Base-by-base conservation (phyloP, 441 rosid genomes). In the Hura crepitans region DNA sequence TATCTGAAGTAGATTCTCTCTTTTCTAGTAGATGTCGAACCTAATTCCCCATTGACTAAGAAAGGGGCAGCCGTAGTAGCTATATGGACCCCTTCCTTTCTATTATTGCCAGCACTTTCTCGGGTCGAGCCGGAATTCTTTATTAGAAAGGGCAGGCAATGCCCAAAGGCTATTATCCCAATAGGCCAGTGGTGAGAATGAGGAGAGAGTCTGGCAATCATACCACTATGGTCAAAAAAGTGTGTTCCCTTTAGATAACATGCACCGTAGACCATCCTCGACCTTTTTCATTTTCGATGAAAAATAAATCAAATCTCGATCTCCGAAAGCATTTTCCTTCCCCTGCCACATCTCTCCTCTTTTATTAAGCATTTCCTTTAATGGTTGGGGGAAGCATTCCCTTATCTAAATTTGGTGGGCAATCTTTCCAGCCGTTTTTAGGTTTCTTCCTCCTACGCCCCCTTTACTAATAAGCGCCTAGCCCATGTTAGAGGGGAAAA, bases 221-320 rank as follows among this genome's bases (percentile, higher is more conserved):
- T 37, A 54, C 30, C 49, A 68, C 71, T 42, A 65, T 65, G 0
- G 69, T 76, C 35, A 75, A 79, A 54, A 55, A 75, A 75, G 67
- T 25, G 6, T 50, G 55, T 50, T 50, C 23, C 35, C 67, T 63
- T 63, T 17, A 42, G 31, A 63, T 63, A 63, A 43, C n/a, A 63
- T 51, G 10, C 30, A 43, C 67, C 30, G 30, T 63, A 42, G 53
- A 63, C 53, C 67, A 63, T 42, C 51, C 31, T 39, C 30, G 51
- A 17, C n/a, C 54, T 42, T 43, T 51, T 47, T 47, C n/a, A 13
- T 47, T 47, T 47, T 47, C 4, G 4, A 47, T 47, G 51, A 47
- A 47, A 47, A 47, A 13, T 5, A 47, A 47, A 47, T 43, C 12
- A 43, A 43, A 43, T 43, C 12, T 43, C 47, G 14, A 43, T 43